Conservation (phyloP, 768 basidiomycete species). For the Phanerodontia chrysosporium region DNA sequence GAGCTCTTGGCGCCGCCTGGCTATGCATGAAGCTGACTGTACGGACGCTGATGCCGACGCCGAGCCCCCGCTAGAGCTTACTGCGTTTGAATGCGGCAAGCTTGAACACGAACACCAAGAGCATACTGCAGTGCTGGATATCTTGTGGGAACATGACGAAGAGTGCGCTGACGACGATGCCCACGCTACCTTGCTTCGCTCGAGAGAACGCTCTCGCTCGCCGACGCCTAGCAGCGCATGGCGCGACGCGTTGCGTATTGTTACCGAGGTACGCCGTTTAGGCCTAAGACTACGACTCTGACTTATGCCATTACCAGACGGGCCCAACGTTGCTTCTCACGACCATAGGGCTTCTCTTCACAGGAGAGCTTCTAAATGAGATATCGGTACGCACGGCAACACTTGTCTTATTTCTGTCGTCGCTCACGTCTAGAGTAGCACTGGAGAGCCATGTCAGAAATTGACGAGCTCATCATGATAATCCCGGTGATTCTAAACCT, state of each 20-base stretch:
- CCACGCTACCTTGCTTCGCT: conserved; percentile 41
- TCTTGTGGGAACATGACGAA: conserved; percentile 10
- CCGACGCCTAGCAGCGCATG: conserved; percentile 31
- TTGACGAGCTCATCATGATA: conserved; percentile 96
- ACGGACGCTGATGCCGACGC: conserved; percentile 7
- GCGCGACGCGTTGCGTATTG: conserved; percentile 57
- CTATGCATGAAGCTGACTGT: too few relatives aligned
- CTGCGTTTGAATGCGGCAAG: conserved; percentile 23
- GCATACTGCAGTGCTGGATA: too few relatives aligned
- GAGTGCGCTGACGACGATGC: conserved; percentile 33
- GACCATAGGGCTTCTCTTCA: conserved; percentile 79
- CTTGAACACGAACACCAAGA: conserved; percentile 20
- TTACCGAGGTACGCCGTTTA: conserved; percentile 67
- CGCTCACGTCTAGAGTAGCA: conserved; percentile 41
- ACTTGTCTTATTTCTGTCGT: too few relatives aligned
- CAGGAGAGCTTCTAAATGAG: conserved; percentile 84
- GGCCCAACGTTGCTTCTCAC: conserved; percentile 85
- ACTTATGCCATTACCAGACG: conserved; percentile 49
- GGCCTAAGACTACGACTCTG: too few relatives aligned
- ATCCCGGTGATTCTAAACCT: conserved; percentile 92
- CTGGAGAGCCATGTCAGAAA: conserved; percentile 84
- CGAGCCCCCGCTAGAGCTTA: conserved; percentile 31
- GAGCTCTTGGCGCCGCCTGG: too few relatives aligned
- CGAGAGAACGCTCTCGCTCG: conserved; percentile 21
- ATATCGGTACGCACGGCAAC: conserved; percentile 57